phyloP scores from a whole-genome alignment of 768 basidiomycete species.

The Filobasidium floriforme region DNA sequence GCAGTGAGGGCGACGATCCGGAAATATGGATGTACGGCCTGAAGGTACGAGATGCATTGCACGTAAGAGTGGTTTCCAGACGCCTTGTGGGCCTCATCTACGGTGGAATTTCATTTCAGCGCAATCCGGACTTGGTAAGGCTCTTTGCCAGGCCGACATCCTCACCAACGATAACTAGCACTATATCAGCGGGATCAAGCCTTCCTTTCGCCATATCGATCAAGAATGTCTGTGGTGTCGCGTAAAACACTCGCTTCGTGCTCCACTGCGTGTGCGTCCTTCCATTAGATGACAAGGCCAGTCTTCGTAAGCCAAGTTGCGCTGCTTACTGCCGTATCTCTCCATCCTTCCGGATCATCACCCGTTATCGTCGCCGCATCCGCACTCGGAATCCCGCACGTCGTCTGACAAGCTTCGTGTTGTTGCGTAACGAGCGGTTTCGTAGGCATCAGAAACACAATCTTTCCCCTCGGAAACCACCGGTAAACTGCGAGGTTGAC shows the following conservation, averaged over 20 bases:
- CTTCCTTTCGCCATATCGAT: slow-evolving; percentile 70
- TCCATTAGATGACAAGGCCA: neutral
- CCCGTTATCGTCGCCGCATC: slow-evolving; percentile 86
- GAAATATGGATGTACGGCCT: slow-evolving; percentile 90
- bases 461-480: slow-evolving; percentile 55
- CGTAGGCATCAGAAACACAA: slow-evolving; percentile 91
- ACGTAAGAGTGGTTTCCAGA: slow-evolving; percentile 90
- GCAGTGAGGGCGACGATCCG: slow-evolving; percentile 89
- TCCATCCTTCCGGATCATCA: slow-evolving; percentile 52
- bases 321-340: slow-evolving; percentile 57
- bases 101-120: neutral
- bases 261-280: slow-evolving; percentile 33
- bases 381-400: slow-evolving; percentile 81
- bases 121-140: neutral
- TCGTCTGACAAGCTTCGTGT: slow-evolving; percentile 81
- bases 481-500: slow-evolving; percentile 58
- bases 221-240: slow-evolving; percentile 89
- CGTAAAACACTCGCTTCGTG: slow-evolving; percentile 67
- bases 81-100: slow-evolving; percentile 92
- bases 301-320: neutral
- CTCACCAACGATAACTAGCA: slow-evolving; percentile 79
- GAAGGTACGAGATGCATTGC: slow-evolving; percentile 75
- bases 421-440: slow-evolving; percentile 95
- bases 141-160: neutral
- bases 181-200: slow-evolving; percentile 70